phyloP scores from a whole-genome alignment of 1,284 basidiomycete genomes.

The Trichosporon coremiiforme region DNA sequence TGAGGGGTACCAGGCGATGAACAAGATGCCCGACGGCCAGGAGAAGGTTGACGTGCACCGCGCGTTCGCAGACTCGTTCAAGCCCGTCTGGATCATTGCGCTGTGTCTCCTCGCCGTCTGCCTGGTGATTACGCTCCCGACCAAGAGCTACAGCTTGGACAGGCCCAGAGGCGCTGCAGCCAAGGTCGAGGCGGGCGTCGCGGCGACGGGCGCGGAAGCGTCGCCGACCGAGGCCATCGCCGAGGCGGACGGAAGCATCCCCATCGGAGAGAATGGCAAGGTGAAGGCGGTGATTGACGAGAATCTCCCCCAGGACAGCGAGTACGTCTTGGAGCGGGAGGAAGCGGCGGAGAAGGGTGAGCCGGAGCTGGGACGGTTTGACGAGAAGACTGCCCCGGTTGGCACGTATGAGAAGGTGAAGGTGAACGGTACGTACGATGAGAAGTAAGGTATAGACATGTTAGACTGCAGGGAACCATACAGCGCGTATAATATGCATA shows the following conservation, averaged over 20 bases:
- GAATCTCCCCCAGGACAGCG: neutral
- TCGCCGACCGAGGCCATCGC: conserved; percentile 13
- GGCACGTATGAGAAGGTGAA: neutral
- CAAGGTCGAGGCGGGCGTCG: neutral
- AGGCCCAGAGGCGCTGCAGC: neutral
- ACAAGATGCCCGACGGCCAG: conserved; percentile 41
- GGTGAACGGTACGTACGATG: too few species aligned
- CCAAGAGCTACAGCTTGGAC: conserved; percentile 26
- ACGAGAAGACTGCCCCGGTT: neutral
- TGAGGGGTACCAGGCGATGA: conserved; percentile 43
- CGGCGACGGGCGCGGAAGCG: neutral
- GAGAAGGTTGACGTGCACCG: conserved; percentile 35
- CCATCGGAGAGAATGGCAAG: neutral
- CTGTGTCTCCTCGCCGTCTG: conserved; percentile 20
- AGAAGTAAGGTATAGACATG: neutral
- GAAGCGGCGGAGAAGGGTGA: neutral
- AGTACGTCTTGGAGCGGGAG: conserved; percentile 35
- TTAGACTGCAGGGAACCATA: neutral
- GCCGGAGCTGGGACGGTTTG: neutral
- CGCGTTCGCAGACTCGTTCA: conserved; percentile 49
- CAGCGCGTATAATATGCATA: conserved; percentile 6
- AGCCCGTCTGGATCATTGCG: conserved; percentile 29
- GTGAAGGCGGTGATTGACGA: conserved; percentile 3
- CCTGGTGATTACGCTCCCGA: conserved; percentile 27
- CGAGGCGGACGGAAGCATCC: conserved; percentile 18